Conservation (phyloP, 2,329 filamentous ascomycete genomes). For the Fusarium longipes region DNA sequence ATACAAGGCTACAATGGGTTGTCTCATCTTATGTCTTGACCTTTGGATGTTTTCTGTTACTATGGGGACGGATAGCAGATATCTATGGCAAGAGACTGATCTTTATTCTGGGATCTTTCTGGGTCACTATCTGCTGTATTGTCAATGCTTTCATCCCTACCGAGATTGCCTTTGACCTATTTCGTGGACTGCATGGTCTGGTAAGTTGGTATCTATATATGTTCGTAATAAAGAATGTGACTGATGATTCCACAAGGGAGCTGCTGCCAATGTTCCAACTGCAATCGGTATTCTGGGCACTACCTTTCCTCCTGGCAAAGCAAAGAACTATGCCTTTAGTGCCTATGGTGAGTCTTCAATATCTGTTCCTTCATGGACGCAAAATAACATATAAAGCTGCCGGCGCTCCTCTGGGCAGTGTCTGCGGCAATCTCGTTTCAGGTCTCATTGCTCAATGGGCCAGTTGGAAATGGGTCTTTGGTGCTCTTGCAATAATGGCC, state of each 20-base stretch:
- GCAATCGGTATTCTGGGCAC: constrained; percentile 76
- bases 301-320: constrained; percentile 73
- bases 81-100: constrained; percentile 74
- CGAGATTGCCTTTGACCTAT: constrained; percentile 75
- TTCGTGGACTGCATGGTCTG: constrained; percentile 74
- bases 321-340: constrained; percentile 77
- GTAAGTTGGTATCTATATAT: constrained; percentile 37
- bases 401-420: constrained; percentile 71
- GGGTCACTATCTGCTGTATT: constrained; percentile 69
- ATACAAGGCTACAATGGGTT: constrained; percentile 72
- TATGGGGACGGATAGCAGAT: constrained; percentile 76
- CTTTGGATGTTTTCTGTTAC: constrained; percentile 74
- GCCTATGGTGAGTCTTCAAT: constrained; percentile 61
- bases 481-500: constrained; percentile 70
- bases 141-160: constrained; percentile 72
- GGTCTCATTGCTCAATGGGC: constrained; percentile 72
- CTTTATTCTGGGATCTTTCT: constrained; percentile 72
- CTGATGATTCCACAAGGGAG: constrained; percentile 56
- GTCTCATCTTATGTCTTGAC: constrained; percentile 73
- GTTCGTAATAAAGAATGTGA: background rate
- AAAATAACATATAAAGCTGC: constrained; percentile 56
- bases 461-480: constrained; percentile 76
- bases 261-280: constrained; percentile 76
- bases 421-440: constrained; percentile 73
- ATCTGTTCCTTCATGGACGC: background rate